These are phyloP conservation scores for Umbelopsis sp. DNA, from an alignment of 371 early-diverging fungal genomes.

Conservation along the genomic window DNA sequence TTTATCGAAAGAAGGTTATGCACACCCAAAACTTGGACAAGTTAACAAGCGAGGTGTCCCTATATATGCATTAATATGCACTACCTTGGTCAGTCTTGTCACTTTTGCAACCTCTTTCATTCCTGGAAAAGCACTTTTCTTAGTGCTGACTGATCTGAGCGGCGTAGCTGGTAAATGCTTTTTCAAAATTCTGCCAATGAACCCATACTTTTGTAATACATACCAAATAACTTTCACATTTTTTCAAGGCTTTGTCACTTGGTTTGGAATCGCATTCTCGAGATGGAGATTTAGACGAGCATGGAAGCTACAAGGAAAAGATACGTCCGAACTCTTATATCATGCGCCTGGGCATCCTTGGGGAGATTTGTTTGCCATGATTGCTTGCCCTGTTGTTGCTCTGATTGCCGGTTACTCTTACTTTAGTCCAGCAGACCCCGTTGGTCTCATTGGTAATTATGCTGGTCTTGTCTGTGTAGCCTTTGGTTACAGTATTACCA, in stretches of 20 bases:
- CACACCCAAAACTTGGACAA: constrained; percentile 59
- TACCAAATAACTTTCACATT: constrained; percentile 40
- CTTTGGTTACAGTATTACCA: constrained; percentile 31
- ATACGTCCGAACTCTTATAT: constrained; percentile 70
- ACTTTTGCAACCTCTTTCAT: constrained; percentile 57
- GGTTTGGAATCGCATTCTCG: constrained; percentile 74
- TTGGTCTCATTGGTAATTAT: constrained; percentile 16
- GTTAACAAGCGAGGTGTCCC: constrained; percentile 66
- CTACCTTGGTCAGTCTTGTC: constrained; percentile 57
- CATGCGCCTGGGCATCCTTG: constrained; percentile 72
- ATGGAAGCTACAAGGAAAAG: constrained; percentile 66
- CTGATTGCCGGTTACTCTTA: constrained; percentile 12
- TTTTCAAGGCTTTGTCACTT: constrained; percentile 66
- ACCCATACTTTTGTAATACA: constrained; percentile 41
- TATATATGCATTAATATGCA: constrained; percentile 53
- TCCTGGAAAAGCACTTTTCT: constrained; percentile 46
- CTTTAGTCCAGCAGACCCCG: constrained; percentile 6
- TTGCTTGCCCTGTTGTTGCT: constrained; percentile 42
- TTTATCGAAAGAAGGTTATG: constrained; percentile 67
- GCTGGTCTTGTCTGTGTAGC: constrained; percentile 33
- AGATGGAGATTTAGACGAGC: constrained; percentile 87
- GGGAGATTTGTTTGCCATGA: constrained; percentile 60
- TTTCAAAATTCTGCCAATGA: neutral
- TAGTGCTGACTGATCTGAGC: constrained; percentile 39
- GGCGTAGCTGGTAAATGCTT: constrained; percentile 41